Base-by-base conservation (phyloP, 2,329 filamentous ascomycete genomes). In the Fusarium coffeatum region DNA sequence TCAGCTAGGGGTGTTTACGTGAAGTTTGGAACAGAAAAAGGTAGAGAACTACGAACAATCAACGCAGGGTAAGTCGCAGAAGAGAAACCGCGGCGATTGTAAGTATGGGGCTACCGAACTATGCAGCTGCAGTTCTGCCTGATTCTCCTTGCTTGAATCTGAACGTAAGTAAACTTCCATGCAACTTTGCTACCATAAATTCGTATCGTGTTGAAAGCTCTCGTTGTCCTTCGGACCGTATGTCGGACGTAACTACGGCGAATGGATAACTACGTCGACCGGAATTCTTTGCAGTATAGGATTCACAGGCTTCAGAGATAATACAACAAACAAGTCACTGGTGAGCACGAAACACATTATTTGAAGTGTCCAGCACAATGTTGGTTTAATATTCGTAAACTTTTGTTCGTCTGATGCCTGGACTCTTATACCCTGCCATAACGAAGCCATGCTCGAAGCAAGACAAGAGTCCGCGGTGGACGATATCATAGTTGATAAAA, bases 401-500 rank as follows among this genome's bases (percentile, higher is more conserved):
- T 53, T 53, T 53, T 53, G 23, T 41, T 42, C 23, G n/a, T 28
- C 34, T 42, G 18, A 12, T 41, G 6, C 2, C 18, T 28, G 20
- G 34, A 8, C 23, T 37, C 48, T 40, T 27, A 10, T 9, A 23
- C 11, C 48, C 20, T 20, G 12, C 16, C 32, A 13, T 11, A 34
- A 23, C 32, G 32, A 30, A 32, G 47, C 6, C 22, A 27, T 16
- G 18, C 8, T 18, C 18, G 11, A 28, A 18, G 23, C n/a, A 40
- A 28, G 12, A 48, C 16, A 49, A 40, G 10, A 49, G 9, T 22
- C 20, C 20, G 34, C 8, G 10, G 9, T 12, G 23, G 27, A 42
- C n/a, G 37, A 68, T 55, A 53, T 46, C 58, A 58, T 66, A 37
- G 54, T 67, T 57, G 47, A 61, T 20, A 53, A 50, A 42, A 55